Base-by-base conservation (phyloP, 306 rosid genomes). In the Leucaena leucocephala region DNA sequence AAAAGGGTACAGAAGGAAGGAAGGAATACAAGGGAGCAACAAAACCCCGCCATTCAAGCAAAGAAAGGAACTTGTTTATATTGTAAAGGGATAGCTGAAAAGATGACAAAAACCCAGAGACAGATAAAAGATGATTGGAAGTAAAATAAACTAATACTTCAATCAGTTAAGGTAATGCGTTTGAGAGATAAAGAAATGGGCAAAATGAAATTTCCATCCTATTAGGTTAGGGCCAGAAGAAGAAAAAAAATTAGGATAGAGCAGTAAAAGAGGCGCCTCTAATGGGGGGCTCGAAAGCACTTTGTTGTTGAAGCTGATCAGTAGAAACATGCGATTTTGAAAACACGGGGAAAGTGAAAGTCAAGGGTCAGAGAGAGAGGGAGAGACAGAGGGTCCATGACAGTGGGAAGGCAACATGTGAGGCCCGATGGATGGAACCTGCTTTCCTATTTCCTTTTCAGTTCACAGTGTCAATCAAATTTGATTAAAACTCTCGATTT, bases 1-100 rank as follows among this genome's bases (percentile, higher is more conserved):
- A 64, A 34, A 83, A 66, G 72, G 76, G 81, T 40, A 36, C 52
- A 84, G 84, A 88, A 84, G 55, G 87, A 75, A 82, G 81, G 72
- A 73, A 85, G 83, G 88, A 91, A 88, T 86, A 84, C 72, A 71
- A 76, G 84, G 80, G 82, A 82, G 74, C 80, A 84, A 75, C 62
- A 71, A 81, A 89, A 87, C 91, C 97, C 90, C 94, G 84, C 90
- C 85, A 85, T 77, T 74, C n/a, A 87, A 84, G 75, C 89, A 85
- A 88, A 76, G 67, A 72, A 81, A 54, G 55, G 74, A 81, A 81
- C 82, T 63, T 48, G 80, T 71, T 66, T 61, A 59, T 78, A 83
- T 85, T 80, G 90, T 19, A 73, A 85, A 69, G 78, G 88, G 68
- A 72, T 40, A 64, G 21, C 72, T 49, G 57, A 74, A 86, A 90